Evolutionary conservation across 2,329 filamentous ascomycete genomes (phyloP), one percentile per base, ranked within the genome.

Genomic region (Arthrobotrys pseudoclavata): DNA sequence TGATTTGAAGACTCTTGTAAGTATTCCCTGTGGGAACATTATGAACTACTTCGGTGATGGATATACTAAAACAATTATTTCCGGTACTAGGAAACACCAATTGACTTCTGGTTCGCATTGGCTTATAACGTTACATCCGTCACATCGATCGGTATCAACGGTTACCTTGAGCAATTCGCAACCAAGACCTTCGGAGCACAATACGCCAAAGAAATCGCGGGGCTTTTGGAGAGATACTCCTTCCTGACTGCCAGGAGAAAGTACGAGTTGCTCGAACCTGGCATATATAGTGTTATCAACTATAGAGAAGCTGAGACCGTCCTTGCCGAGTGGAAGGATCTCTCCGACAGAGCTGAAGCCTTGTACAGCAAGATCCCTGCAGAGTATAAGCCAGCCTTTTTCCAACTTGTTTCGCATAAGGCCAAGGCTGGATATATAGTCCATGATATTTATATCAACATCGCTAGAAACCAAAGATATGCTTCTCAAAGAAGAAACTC

Each of bases 91-190:
- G 88, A 91, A 84, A 85, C 91, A 15, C 89, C 90, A 20, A 89
- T 91, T 81, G 88, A 85, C 81, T 89, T 91, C 82, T 91, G 89
- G 84, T 84, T 92, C 79, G 89, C 91, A 79, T 85, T 92, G 76
- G 90, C 89, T 0, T 92, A 92, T 81, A 88, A 92, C 80, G 86
- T 88, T 20, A 71, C 79, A 26, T 81, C 76, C 62, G 75, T 80
- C 6, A 69, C 79, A n/a, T 82, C 82, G 0, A 85, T 88, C 55
- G 88, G 86, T 66, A 87, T 88, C 0, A 84, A 84, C 0, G 84
- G 85, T 1, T 92, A 89, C 88, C 85, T 90, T 13, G 82, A 85
- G 18, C 84, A 85, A 2, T 90, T 88, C 86, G 87, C 88, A 1
- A 82, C 85, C 5, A 86, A 88, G 3, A 88, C 89, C 79, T 91